These are phyloP conservation scores for Perilla frutescens DNA, from an alignment of 257 asterid species.

Conservation along the genomic window DNA sequence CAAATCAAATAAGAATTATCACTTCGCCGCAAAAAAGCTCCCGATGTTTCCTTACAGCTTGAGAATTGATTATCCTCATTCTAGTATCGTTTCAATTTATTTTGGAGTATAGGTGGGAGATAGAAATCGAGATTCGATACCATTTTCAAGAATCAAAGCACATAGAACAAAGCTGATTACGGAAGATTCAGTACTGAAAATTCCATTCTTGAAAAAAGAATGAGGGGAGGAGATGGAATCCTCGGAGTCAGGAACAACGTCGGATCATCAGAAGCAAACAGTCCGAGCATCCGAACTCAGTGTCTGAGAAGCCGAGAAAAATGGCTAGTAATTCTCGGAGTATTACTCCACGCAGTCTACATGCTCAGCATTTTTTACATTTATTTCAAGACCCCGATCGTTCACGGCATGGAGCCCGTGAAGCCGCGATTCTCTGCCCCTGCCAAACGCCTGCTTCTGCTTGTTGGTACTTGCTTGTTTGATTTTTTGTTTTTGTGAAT, in stretches of 20 bases:
- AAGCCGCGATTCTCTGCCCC: constrained; percentile 78
- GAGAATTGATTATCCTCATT: no score
- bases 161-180: constrained; percentile 4
- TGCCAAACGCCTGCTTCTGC: constrained; percentile 85
- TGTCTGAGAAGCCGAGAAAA: constrained; percentile 69
- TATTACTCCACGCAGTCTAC: constrained; percentile 91
- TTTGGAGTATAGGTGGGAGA: no score
- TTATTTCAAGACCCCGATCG: constrained; percentile 93
- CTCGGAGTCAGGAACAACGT: constrained; percentile 50
- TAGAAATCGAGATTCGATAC: neutral
- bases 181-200: constrained; percentile 40
- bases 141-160: constrained; percentile 10
- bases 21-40: no score
- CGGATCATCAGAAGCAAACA: constrained; percentile 47
- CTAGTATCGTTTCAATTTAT: no score
- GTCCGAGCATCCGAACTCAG: constrained; percentile 45
- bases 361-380: constrained; percentile 99
- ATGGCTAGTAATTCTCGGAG: constrained; percentile 88
- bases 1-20: no score
- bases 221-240: constrained; percentile 69
- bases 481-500: neutral
- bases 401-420: constrained; percentile 95
- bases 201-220: constrained; percentile 40
- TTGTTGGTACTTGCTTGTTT: constrained; percentile 59
- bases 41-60: no score